These are phyloP conservation scores for Xanthoconium purpureum DNA, from an alignment of 768 basidiomycete species.

Conservation along the genomic window DNA sequence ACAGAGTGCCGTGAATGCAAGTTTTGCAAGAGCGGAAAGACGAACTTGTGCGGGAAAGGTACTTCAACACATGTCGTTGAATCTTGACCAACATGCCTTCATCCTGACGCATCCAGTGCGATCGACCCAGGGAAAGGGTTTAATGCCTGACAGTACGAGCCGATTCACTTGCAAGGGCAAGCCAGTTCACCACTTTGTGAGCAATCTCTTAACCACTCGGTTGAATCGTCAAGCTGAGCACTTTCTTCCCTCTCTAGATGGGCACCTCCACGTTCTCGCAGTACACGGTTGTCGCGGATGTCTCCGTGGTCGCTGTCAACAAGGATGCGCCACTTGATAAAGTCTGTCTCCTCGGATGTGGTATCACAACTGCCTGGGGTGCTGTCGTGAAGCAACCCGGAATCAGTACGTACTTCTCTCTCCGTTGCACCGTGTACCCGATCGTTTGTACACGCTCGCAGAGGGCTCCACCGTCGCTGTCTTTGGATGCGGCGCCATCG, in stretches of 20 bases:
- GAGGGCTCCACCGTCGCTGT: conserved; percentile 88
- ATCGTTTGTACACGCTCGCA: conserved; percentile 23
- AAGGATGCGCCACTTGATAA: conserved; percentile 86
- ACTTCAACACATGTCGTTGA: not conserved
- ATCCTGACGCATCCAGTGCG: conserved; percentile 54
- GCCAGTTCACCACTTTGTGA: conserved; percentile 85
- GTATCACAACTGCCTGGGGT: conserved; percentile 99
- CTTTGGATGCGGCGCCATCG: conserved; percentile 96
- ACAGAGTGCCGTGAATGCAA: conserved; percentile 94
- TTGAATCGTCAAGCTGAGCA: not conserved
- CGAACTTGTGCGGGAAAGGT: conserved; percentile 97
- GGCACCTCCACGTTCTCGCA: conserved; percentile 99
- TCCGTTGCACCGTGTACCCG: not conserved
- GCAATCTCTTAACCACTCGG: conserved; percentile 26
- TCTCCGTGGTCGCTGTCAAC: conserved; percentile 91
- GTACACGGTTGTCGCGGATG: conserved; percentile 97
- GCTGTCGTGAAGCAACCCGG: conserved; percentile 90
- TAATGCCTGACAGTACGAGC: conserved; percentile 88
- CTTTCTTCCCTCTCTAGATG: conserved; percentile 59
- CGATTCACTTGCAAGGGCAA: conserved; percentile 91
- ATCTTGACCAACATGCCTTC: not conserved
- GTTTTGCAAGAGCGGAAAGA: conserved; percentile 98
- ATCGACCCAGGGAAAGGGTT: conserved; percentile 86
- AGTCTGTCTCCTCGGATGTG: conserved; percentile 95
- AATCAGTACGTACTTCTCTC: conserved; percentile 51